These are phyloP conservation scores for Elymus sibiricus DNA, from an alignment of 176 grass and related monocot species.

Conservation along the genomic window DNA sequence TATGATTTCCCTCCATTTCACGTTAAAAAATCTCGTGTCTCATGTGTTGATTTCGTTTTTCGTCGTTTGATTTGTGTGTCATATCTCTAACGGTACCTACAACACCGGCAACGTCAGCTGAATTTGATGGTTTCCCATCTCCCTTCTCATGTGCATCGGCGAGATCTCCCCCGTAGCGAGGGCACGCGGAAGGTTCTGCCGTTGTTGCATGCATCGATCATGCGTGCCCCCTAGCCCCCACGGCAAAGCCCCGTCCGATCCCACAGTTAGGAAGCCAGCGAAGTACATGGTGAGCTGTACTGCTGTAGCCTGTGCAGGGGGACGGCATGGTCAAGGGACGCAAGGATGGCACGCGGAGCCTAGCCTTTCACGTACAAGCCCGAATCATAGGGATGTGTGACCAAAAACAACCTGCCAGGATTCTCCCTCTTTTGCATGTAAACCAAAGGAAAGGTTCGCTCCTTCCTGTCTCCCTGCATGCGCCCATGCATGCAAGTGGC, in stretches of 20 bases:
- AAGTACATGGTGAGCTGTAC: too few relatives aligned
- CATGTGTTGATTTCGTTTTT: too few relatives aligned
- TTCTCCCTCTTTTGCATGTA: constrained; percentile 35
- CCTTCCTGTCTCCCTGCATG: neutral
- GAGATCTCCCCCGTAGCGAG: neutral
- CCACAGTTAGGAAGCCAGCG: neutral
- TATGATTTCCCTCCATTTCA: too few relatives aligned
- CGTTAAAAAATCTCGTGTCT: too few relatives aligned
- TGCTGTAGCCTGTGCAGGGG: neutral
- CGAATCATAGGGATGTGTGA: neutral
- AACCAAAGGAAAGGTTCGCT: constrained; percentile 13
- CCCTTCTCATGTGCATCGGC: neutral
- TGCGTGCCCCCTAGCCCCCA: neutral
- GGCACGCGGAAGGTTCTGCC: constrained; percentile 13
- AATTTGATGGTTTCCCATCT: too few relatives aligned
- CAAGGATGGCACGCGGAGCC: neutral
- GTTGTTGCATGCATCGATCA: neutral
- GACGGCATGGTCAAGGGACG: neutral
- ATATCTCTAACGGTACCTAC: too few relatives aligned
- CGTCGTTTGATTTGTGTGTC: too few relatives aligned
- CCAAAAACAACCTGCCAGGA: constrained; percentile 26
- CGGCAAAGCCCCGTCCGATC: neutral
- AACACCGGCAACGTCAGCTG: too few relatives aligned
- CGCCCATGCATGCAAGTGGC: too few relatives aligned
- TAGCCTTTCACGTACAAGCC: neutral